phyloP scores from a whole-genome alignment of 2,329 filamentous ascomycete species.

The Pestalotiopsis fici region DNA sequence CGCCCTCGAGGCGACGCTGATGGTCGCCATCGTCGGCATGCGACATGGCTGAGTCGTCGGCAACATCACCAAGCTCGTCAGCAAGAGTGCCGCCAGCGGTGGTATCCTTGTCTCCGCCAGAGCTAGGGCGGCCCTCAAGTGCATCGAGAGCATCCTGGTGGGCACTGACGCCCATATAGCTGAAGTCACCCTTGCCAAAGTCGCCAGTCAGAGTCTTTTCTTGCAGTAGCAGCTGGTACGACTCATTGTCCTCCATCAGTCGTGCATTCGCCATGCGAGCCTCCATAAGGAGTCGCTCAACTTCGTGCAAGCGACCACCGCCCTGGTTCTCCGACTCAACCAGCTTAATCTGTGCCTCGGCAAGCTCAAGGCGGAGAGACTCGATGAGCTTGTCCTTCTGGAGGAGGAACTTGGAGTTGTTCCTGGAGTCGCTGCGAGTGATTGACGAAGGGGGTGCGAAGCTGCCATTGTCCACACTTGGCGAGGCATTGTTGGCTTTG shows the following conservation, averaged over 20 bases:
- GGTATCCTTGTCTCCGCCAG: conserved; percentile 20
- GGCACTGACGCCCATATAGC: conserved; percentile 60
- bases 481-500: conserved; percentile 58
- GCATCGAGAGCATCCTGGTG: conserved; percentile 67
- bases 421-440: conserved; percentile 84
- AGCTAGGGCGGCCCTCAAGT: conserved; percentile 53
- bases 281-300: conserved; percentile 90
- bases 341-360: conserved; percentile 92
- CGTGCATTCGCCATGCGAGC: conserved; percentile 94
- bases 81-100: conserved; percentile 64
- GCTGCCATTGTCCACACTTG: conserved; percentile 71
- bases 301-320: conserved; percentile 81
- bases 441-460: conserved; percentile 86
- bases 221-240: conserved; percentile 90
- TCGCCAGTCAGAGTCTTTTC: conserved; percentile 96
- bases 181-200: conserved; percentile 80
- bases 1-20: conserved; percentile 72
- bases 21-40: conserved; percentile 61
- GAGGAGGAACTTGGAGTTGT: conserved; percentile 84
- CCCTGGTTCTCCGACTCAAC: conserved; percentile 93
- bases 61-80: conserved; percentile 78
- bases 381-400: conserved; percentile 98
- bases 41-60: conserved; percentile 59
- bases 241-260: conserved; percentile 98
- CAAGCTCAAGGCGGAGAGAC: conserved; percentile 85